phyloP scores from a whole-genome alignment of 257 asterid species.

The Nicotiana noctiflora region DNA sequence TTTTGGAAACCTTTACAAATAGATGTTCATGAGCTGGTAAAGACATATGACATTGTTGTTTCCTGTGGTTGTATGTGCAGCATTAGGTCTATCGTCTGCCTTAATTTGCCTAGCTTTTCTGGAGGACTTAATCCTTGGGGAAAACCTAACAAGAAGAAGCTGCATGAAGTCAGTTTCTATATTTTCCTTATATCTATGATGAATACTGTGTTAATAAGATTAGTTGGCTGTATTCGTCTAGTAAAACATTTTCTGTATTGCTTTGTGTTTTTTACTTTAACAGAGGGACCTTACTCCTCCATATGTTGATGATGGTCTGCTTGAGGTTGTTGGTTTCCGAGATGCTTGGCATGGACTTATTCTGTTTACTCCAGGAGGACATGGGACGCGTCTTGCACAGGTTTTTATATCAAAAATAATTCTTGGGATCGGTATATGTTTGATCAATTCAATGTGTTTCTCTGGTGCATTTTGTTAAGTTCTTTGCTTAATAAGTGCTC shows the following conservation, averaged over 20 bases:
- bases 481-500: neutral
- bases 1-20: neutral
- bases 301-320: slow-evolving; percentile 64
- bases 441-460: neutral
- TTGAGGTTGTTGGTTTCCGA: slow-evolving; percentile 82
- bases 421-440: neutral
- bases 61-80: slow-evolving; percentile 27
- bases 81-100: slow-evolving; percentile 80
- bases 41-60: neutral
- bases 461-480: neutral
- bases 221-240: neutral
- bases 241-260: neutral
- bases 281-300: slow-evolving; percentile 79
- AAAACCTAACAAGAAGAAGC: slow-evolving; percentile 46
- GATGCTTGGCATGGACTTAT: slow-evolving; percentile 91
- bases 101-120: slow-evolving; percentile 90
- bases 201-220: neutral
- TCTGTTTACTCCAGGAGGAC: slow-evolving; percentile 71
- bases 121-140: slow-evolving; percentile 99
- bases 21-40: neutral
- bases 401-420: slow-evolving; percentile 12
- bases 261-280: slow-evolving; percentile 8
- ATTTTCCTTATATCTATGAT: neutral
- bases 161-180: slow-evolving; percentile 41
- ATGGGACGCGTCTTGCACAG: slow-evolving; percentile 92